Conservation (phyloP, 805 yeast species). For the Starmerella kuoi region DNA sequence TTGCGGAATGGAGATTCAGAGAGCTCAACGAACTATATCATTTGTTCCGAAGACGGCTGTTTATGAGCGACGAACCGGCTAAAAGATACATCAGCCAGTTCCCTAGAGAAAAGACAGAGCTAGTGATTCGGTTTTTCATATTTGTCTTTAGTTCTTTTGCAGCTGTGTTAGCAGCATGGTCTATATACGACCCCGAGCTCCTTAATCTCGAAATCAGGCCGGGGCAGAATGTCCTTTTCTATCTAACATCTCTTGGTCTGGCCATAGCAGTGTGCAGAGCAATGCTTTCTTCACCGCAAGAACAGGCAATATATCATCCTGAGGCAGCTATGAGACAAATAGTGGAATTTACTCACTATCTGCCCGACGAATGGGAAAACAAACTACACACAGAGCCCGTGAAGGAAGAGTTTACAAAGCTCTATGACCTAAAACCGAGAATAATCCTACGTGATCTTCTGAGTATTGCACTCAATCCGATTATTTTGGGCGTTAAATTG, state of each 20-base stretch:
- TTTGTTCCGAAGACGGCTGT: constrained; percentile 66
- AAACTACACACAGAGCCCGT: constrained; percentile 73
- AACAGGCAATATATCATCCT: constrained; percentile 74
- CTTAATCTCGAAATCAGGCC: constrained; percentile 77
- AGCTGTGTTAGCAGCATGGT: constrained; percentile 68
- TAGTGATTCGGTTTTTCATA: constrained; percentile 46
- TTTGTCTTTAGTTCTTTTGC: constrained; percentile 82
- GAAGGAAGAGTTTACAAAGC: constrained; percentile 65
- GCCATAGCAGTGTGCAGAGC: constrained; percentile 73
- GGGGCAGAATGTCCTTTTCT: constrained; percentile 72
- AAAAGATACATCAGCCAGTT: constrained; percentile 77
- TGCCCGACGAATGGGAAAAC: constrained; percentile 81
- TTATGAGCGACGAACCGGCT: constrained; percentile 67
- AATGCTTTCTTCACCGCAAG: constrained; percentile 43
- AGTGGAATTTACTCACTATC: constrained; percentile 77
- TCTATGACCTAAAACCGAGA: constrained; percentile 62
- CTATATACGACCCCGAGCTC: constrained; percentile 77
- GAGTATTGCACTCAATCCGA: constrained; percentile 75
- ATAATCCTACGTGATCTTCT: constrained; percentile 65
- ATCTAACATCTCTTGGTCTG: constrained; percentile 79
- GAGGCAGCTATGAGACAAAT: constrained; percentile 73
- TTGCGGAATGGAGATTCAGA: constrained; percentile 88
- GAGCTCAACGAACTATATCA: constrained; percentile 91
- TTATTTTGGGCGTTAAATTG: constrained; percentile 73
- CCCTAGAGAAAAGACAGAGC: constrained; percentile 62